A percentile compares a stretch with the other conserved stretches of the same genome.
These are phyloP conservation scores for Fusarium zealandicum DNA, from an alignment of 2,329 filamentous ascomycete species.

Conservation along the genomic window DNA sequence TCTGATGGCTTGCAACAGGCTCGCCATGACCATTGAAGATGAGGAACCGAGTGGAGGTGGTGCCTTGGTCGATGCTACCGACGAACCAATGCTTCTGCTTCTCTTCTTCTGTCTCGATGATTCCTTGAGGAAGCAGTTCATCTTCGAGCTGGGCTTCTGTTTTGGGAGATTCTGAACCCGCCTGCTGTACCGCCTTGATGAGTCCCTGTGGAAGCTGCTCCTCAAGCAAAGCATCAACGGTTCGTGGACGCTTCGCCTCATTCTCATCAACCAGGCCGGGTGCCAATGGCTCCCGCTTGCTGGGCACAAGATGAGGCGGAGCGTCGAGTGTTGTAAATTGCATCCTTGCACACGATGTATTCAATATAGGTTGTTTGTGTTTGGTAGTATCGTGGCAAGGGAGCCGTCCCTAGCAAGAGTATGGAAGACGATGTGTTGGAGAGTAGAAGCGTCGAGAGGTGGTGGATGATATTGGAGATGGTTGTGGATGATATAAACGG, in stretches of 20 bases:
- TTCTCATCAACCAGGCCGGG: conserved; percentile 9
- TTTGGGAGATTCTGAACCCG: conserved; percentile 12
- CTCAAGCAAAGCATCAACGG: conserved; percentile 33
- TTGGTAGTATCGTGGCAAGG: conserved; percentile 38
- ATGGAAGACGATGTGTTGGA: conserved; percentile 5
- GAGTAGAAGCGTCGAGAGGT: conserved; percentile 10
- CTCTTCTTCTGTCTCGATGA: conserved; percentile 45
- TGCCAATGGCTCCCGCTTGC: conserved; percentile 18
- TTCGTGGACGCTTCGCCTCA: conserved; percentile 33
- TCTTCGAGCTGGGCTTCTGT: conserved; percentile 1
- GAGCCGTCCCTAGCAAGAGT: conserved; percentile 35
- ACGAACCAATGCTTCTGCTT: conserved; percentile 67
- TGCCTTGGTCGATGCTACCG: conserved; percentile 89
- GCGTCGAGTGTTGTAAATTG: conserved; percentile 30
- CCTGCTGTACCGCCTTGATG: background rate
- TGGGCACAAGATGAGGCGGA: conserved; percentile 8
- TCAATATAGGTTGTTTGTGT: conserved; percentile 13
- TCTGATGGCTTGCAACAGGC: conserved; percentile 82
- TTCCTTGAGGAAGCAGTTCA: conserved; percentile 42
- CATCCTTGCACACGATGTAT: conserved; percentile 39
- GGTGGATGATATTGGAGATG: background rate
- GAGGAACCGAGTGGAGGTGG: conserved; percentile 87
- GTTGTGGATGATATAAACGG: conserved; percentile 1
- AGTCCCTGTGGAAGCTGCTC: conserved; percentile 42
- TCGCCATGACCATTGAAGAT: conserved; percentile 85